Percentiles rank a stretch among this genome's conserved stretches.
These are phyloP conservation scores for Exidia glandulosa DNA, from an alignment of 768 basidiomycete species.

Conservation along the genomic window DNA sequence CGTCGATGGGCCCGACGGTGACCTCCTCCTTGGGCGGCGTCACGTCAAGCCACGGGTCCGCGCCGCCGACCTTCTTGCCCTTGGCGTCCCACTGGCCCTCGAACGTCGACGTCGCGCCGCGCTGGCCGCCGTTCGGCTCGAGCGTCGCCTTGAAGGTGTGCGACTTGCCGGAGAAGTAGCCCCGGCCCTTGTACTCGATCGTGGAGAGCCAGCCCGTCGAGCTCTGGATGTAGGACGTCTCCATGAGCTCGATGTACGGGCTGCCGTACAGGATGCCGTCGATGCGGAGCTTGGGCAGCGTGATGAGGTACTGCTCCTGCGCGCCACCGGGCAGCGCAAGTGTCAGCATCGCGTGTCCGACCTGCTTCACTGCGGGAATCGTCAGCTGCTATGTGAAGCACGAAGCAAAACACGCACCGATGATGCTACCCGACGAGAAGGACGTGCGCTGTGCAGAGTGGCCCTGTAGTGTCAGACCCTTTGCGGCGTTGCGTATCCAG, in stretches of 20 bases:
- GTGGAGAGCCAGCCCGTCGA: constrained; percentile 49
- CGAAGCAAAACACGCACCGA: constrained; percentile 16
- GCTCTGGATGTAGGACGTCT: constrained; percentile 66
- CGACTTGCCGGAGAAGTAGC: constrained; percentile 87
- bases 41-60: constrained; percentile 62
- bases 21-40: constrained; percentile 65
- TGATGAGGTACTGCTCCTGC: constrained; percentile 73
- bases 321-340: constrained; percentile 47
- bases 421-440: constrained; percentile 56
- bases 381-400: not conserved
- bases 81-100: constrained; percentile 77
- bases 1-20: constrained; percentile 41
- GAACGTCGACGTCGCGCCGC: constrained; percentile 27
- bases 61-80: constrained; percentile 38
- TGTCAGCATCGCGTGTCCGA: constrained; percentile 82
- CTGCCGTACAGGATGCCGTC: constrained; percentile 71
- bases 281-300: constrained; percentile 83
- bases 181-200: constrained; percentile 94
- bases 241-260: constrained; percentile 85
- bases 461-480: constrained; percentile 68
- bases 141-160: constrained; percentile 85
- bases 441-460: constrained; percentile 94
- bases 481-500: constrained; percentile 69
- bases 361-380: constrained; percentile 82
- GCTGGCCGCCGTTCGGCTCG: constrained; percentile 34